Conservation (phyloP, 2,329 filamentous ascomycete genomes). For the Hypoxylon sp. region DNA sequence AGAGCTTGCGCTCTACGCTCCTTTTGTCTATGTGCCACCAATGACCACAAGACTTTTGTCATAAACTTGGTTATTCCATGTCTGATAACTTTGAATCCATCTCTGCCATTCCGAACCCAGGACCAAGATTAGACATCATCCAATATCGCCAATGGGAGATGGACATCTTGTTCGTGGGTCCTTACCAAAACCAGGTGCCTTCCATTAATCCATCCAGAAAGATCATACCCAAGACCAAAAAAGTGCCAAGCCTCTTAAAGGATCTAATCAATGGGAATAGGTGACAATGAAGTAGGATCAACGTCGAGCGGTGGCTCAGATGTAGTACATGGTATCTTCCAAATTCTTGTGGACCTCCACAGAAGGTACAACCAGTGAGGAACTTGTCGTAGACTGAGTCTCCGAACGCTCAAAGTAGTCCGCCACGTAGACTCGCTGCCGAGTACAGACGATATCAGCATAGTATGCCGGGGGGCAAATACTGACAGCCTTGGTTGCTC, state of each 20-base stretch:
- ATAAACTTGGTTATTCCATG: not conserved
- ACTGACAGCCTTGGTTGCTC: slow-evolving; percentile 90
- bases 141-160: not conserved
- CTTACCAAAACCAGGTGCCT: not conserved
- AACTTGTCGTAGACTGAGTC: slow-evolving; percentile 43
- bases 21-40: not conserved
- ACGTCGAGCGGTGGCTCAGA: slow-evolving; percentile 55
- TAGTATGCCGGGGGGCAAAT: slow-evolving; percentile 93
- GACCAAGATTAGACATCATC: not conserved
- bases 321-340: slow-evolving; percentile 69
- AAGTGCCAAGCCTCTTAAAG: not conserved
- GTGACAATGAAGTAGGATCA: not conserved
- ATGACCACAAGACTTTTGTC: slow-evolving; percentile 6
- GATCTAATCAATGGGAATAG: not conserved
- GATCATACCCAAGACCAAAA: not conserved
- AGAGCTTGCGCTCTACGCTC: not conserved
- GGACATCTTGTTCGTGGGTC: not conserved
- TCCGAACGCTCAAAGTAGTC: slow-evolving; percentile 69
- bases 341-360: slow-evolving; percentile 60
- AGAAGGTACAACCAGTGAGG: slow-evolving; percentile 26
- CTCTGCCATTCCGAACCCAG: not conserved
- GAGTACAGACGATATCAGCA: slow-evolving; percentile 86
- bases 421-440: slow-evolving; percentile 79
- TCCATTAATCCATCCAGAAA: not conserved
- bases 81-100: not conserved